Conservation (phyloP, 306 rosid genomes). For the Geum urbanum region DNA sequence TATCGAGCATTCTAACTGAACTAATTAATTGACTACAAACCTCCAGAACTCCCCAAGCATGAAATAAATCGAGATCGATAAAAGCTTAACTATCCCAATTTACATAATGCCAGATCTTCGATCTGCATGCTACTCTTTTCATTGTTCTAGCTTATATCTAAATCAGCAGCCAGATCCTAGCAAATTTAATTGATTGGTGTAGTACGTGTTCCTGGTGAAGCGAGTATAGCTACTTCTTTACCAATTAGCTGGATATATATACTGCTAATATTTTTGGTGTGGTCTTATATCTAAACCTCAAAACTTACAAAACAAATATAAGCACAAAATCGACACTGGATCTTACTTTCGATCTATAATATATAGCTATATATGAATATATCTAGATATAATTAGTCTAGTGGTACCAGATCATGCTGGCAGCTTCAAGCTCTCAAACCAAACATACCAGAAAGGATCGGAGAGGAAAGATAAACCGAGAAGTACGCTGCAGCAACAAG, state of each 20-base stretch:
- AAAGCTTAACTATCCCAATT: background rate
- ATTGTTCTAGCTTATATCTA: background rate
- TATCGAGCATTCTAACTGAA: background rate
- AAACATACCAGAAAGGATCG: slow-evolving; percentile 40
- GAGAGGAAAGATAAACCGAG: slow-evolving; percentile 7
- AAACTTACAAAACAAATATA: background rate
- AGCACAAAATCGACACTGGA: background rate
- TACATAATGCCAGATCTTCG: background rate
- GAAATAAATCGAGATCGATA: slow-evolving; percentile 15
- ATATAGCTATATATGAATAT: background rate
- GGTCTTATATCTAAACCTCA: background rate
- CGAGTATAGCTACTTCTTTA: background rate
- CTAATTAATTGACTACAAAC: background rate
- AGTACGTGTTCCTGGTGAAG: too few species aligned
- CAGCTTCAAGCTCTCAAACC: slow-evolving; percentile 99
- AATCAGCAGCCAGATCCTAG: background rate
- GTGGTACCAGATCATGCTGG: slow-evolving; percentile 95
- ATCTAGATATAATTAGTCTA: slow-evolving; percentile 8
- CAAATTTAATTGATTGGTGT: too few species aligned
- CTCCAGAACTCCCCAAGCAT: background rate
- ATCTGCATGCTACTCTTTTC: background rate
- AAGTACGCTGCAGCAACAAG: background rate
- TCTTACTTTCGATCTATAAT: background rate
- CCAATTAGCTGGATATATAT: background rate
- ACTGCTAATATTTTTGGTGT: background rate